Base-by-base conservation (phyloP, 306 rosid genomes). In the Cyamopsis tetragonoloba region DNA sequence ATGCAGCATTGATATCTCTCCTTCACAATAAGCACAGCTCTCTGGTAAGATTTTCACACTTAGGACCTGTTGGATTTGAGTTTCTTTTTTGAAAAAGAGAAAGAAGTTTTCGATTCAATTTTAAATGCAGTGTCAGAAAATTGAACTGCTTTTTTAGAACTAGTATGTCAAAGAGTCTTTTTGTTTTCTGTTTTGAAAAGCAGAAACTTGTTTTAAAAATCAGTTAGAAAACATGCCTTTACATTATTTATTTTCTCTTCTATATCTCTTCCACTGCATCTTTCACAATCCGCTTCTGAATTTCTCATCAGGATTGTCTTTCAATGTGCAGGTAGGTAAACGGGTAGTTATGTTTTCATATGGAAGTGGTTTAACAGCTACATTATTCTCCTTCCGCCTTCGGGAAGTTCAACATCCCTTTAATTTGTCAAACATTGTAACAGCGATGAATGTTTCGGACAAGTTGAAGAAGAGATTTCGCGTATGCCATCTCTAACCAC, bases 301-400 rank as follows among this genome's bases (percentile, higher is more conserved):
- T 6, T 53, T 43, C 70, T 71, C 20, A 62, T 23, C 13, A 15
- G 13, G 18, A 6, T 72, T 32, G 53, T 64, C 50, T 58, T 22
- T 60, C 38, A 14, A 68, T 39, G 38, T 81, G 74, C 83, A 91
- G 97, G 70, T 57, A 3, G 93, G 91, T 53, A 84, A 82, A 58
- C 62, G 91, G 63, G 88, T 83, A 62, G 74, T 88, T 30, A 39
- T 88, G 85, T 91, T 88, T 79, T 91, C 97, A 1, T 91, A 88
- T 44, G 97, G 97, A 39, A 91, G 97, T 55, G 97, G 97, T 47
- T 77, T 79, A 56, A 81, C 97, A 17, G 81, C 97, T 44, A 84
- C 97, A 12, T 67, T 91, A 88, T 91, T 91, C 81, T 91, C 91
- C 5, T 74, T 91, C 74, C 79, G 44, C 42, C 30, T 86, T 67